A percentile compares a stretch with the other conserved stretches of the same genome.
Evolutionary conservation across 2,329 filamentous ascomycete species (phyloP).

Genomic region (Magnaporthales sp.): DNA sequence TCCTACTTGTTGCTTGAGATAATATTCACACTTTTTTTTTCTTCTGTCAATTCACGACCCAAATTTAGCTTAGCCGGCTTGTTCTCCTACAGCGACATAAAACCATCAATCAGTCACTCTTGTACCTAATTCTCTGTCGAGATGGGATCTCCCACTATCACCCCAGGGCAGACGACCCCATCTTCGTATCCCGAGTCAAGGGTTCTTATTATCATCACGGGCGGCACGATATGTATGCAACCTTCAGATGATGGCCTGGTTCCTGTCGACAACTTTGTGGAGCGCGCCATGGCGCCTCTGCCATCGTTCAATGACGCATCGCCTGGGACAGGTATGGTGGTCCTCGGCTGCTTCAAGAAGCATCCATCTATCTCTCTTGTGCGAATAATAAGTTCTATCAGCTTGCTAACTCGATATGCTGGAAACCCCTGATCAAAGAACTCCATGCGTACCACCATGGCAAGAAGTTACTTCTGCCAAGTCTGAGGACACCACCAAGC

Average conservation of each 20-base stretch:
- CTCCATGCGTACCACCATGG: constrained; percentile 44
- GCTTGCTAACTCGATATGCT: background rate
- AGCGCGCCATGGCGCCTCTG: constrained; percentile 71
- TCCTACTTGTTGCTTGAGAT: background rate
- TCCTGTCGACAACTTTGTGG: constrained; percentile 71
- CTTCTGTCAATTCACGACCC: background rate
- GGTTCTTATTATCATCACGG: constrained; percentile 85
- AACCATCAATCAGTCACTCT: background rate
- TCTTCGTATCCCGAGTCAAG: constrained; percentile 57
- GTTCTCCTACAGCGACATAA: background rate
- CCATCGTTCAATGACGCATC: constrained; percentile 79
- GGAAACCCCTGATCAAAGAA: constrained; percentile 27
- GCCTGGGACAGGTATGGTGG: background rate
- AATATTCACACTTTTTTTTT: background rate
- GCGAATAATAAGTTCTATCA: background rate
- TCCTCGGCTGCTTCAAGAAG: background rate
- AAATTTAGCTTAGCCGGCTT: background rate
- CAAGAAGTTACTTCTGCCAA: constrained; percentile 45
- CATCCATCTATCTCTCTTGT: background rate
- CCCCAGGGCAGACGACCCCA: constrained; percentile 1
- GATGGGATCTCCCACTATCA: constrained; percentile 3
- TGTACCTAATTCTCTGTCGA: background rate
- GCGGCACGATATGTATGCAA: constrained; percentile 86
- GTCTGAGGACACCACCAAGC: constrained; percentile 70
- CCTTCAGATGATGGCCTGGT: constrained; percentile 71